phyloP scores from a whole-genome alignment of 176 grass and related monocot species.

The Ensete glaucum region DNA sequence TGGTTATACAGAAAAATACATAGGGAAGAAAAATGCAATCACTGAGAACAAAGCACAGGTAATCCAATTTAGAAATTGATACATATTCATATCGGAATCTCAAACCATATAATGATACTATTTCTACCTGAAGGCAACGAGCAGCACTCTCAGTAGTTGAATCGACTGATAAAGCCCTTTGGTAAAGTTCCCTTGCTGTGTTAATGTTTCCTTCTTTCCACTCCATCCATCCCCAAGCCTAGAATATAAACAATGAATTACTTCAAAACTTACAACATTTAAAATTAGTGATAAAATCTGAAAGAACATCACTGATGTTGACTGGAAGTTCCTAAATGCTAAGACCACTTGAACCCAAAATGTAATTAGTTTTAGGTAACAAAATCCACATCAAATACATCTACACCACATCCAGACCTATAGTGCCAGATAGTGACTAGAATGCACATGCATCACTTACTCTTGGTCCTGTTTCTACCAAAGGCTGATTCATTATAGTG shows the following conservation, averaged over 20 bases:
- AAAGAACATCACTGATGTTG: neutral
- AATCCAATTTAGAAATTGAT: neutral
- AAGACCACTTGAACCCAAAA: neutral
- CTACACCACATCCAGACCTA: neutral
- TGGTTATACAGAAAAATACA: neutral
- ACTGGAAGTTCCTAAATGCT: neutral
- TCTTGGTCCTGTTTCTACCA: too few species aligned
- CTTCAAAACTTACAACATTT: neutral
- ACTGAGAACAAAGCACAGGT: neutral
- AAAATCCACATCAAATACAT: neutral
- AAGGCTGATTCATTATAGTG: too few species aligned
- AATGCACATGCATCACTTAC: neutral
- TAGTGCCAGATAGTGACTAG: neutral
- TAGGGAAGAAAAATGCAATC: neutral
- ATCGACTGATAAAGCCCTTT: constrained; percentile 80
- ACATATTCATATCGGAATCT: neutral
- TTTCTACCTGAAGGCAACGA: constrained; percentile 77
- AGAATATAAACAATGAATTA: constrained; percentile 14
- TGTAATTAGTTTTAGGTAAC: neutral
- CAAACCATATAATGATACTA: neutral
- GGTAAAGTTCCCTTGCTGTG: constrained; percentile 79
- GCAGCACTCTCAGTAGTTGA: constrained; percentile 82
- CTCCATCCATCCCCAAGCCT: constrained; percentile 99
- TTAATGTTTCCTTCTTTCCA: constrained; percentile 92
- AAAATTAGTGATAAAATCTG: too few species aligned